phyloP scores from a whole-genome alignment of 2,329 filamentous ascomycete species.

The Exophiala oligosperma region DNA sequence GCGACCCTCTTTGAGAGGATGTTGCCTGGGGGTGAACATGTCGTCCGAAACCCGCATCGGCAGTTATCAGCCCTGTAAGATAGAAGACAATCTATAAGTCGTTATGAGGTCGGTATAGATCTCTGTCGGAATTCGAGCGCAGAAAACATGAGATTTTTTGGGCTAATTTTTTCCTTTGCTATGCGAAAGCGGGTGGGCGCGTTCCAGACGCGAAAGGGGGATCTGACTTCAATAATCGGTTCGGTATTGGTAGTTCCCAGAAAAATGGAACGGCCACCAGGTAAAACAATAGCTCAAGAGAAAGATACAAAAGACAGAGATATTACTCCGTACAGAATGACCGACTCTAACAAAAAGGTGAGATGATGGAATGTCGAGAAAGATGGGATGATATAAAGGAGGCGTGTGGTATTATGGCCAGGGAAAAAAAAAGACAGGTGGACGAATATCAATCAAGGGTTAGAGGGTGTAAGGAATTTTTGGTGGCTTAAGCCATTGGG shows the following conservation, averaged over 20 bases:
- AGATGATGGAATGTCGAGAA: neutral
- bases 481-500: neutral
- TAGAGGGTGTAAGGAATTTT: neutral
- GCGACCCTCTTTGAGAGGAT: conserved; percentile 25
- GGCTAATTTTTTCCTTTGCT: neutral
- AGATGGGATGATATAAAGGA: neutral
- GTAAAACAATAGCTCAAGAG: neutral
- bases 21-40: conserved; percentile 24
- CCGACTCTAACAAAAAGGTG: conserved; percentile 1
- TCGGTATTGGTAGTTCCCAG: neutral
- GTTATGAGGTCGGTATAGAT: conserved; percentile 11
- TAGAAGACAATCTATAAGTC: no score
- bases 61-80: neutral
- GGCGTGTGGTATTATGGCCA: neutral
- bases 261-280: neutral
- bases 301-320: neutral
- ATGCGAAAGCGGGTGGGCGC: conserved; percentile 5
- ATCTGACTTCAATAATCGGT: neutral
- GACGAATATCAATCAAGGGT: no score
- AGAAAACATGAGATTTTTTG: neutral
- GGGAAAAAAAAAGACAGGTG: neutral
- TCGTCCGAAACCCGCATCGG: conserved; percentile 15
- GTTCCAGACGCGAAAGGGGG: conserved; percentile 25
- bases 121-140: neutral
- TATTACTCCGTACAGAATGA: neutral